Conservation (phyloP, 805 yeast species). For the Candida arabinofermentans region DNA sequence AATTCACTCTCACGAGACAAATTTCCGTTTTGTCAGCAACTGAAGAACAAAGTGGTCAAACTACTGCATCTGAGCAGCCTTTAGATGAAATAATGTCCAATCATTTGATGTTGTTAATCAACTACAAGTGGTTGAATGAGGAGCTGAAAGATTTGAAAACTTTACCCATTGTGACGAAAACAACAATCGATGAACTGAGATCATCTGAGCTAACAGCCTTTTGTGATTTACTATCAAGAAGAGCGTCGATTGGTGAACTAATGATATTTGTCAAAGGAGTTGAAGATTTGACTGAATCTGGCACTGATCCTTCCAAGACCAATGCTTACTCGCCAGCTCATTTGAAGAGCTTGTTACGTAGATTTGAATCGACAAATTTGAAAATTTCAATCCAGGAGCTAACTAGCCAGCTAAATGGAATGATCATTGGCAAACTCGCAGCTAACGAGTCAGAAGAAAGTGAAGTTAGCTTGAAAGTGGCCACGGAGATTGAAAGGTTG, state of each 20-base stretch:
- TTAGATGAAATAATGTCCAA: conserved; percentile 7
- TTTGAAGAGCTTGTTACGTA: conserved; percentile 51
- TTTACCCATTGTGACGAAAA: conserved; percentile 19
- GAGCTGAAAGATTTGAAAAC: conserved; percentile 28
- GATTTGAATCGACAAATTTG: conserved; percentile 58
- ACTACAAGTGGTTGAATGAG: conserved; percentile 50
- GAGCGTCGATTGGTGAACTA: conserved; percentile 61
- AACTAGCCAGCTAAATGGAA: conserved; percentile 51
- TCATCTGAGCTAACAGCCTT: conserved; percentile 38
- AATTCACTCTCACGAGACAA: conserved; percentile 4
- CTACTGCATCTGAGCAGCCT: neutral
- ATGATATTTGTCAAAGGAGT: conserved; percentile 62
- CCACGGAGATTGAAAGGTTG: conserved; percentile 44
- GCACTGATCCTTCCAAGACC: conserved; percentile 49
- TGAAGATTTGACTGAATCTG: conserved; percentile 43
- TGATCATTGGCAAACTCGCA: conserved; percentile 34
- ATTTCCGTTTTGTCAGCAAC: neutral
- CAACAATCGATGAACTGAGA: conserved; percentile 28
- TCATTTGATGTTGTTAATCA: conserved; percentile 45
- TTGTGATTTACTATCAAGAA: conserved; percentile 40
- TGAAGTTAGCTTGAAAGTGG: conserved; percentile 23
- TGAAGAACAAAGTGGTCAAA: neutral
- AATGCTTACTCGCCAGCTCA: conserved; percentile 61
- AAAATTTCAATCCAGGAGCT: conserved; percentile 50
- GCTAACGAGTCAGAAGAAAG: conserved; percentile 19